Evolutionary conservation across 2,329 filamentous ascomycete species (phyloP), one percentile per base, ranked within the genome.

Genomic region (Phyllachora maydis): DNA sequence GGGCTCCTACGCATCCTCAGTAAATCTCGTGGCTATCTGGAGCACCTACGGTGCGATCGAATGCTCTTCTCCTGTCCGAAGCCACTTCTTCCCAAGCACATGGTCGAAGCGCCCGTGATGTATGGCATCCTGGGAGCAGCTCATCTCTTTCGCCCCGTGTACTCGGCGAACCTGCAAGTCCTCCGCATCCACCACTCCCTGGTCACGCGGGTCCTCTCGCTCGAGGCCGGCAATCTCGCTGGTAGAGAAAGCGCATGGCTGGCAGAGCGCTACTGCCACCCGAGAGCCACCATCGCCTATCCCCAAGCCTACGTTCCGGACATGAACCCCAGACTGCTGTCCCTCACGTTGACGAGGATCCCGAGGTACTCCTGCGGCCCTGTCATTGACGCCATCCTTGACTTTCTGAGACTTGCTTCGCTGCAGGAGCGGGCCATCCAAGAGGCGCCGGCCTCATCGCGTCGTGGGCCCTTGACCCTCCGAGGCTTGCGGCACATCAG

Each of bases 151-250:
- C 51, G 63, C 0, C 61, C 63, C 1, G 52, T 59, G 0, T 42
- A 59, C 23, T 61, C 59, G 2, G 54, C 57, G 1, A 62, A 62
- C 30, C 43, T 71, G 4, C 53, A 56, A 16, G 45, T 45, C 2
- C 40, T 71, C 2, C 53, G 57, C 8, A 44, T 67, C 5, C 66
- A 72, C 24, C 66, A 72, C 36, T 70, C 65, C 0, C 32, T 69
- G 2, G 52, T 71, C 5, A 72, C 66, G 0, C 50, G 54, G 19
- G 47, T 63, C 6, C 58, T 56, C 2, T 55, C 53, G 0, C 30
- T 66, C 4, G 29, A 45, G 4, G 39, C 47, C 6, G 40, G 47
- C 1, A 42, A 41, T 7, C 33, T 56, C 4, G 47, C 50, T 3
- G 31, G 38, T 3, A 32, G 49, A 27, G 39, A 43, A 6, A 37